These are phyloP conservation scores for Cryphonectria naterciae DNA, from an alignment of 2,329 filamentous ascomycete species.

Conservation along the genomic window DNA sequence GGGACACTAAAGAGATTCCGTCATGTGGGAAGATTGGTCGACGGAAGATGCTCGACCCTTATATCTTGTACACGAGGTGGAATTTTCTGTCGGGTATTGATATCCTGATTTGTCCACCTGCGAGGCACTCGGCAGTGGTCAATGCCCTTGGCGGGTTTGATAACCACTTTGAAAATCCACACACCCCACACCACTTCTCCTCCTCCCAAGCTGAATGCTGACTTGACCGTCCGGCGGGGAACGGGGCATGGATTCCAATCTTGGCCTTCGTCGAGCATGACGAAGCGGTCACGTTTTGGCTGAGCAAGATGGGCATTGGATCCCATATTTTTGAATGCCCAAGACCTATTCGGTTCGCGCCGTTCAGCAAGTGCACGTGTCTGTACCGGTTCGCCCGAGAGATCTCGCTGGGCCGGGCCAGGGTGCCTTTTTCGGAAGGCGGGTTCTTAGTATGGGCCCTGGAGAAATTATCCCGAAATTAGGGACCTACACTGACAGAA, in stretches of 20 bases:
- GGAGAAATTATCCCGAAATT: slow-evolving; percentile 9
- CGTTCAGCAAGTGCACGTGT: slow-evolving; percentile 7
- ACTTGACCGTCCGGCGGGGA: background rate
- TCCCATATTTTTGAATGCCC: background rate
- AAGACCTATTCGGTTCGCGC: background rate
- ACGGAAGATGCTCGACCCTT: background rate
- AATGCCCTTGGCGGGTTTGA: slow-evolving; percentile 3
- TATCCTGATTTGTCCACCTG: background rate
- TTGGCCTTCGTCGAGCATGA: background rate
- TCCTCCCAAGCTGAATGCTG: background rate
- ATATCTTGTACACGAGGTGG: background rate
- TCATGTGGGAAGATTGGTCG: background rate
- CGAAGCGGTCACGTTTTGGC: background rate
- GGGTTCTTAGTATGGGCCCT: background rate
- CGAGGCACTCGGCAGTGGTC: background rate
- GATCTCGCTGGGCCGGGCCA: slow-evolving; percentile 3
- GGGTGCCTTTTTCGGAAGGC: slow-evolving; percentile 11
- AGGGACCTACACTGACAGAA: background rate
- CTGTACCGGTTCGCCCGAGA: slow-evolving; percentile 2
- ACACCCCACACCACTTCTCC: background rate
- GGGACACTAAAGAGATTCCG: background rate
- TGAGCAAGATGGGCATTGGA: background rate
- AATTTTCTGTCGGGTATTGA: background rate
- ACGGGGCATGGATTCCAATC: background rate
- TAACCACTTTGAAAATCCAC: background rate